phyloP scores from a whole-genome alignment of 805 yeast species.

The Cyberlindnera maritima region DNA sequence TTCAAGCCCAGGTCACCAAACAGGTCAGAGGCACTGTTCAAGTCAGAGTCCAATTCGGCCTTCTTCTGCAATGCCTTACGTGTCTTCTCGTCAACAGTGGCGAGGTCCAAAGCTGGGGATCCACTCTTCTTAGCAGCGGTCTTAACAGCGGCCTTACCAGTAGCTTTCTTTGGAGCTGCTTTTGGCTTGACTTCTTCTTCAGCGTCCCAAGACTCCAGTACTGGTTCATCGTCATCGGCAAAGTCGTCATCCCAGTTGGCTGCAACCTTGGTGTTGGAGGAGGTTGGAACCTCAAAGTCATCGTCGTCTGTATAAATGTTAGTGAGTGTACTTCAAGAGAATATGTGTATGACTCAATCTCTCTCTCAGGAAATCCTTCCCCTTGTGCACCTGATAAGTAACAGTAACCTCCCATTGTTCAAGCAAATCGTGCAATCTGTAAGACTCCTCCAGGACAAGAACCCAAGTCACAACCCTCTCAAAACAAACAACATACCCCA shows the following conservation, averaged over 20 bases:
- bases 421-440: neutral
- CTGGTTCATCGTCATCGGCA: constrained; percentile 70
- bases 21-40: constrained; percentile 89
- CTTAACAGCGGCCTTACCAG: constrained; percentile 17
- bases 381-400: neutral
- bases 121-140: neutral
- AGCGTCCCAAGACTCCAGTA: constrained; percentile 87
- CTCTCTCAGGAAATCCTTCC: too few species aligned
- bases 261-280: constrained; percentile 48
- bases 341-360: neutral
- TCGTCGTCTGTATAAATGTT: constrained; percentile 63
- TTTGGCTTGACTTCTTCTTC: constrained; percentile 57
- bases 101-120: constrained; percentile 47
- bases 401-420: neutral
- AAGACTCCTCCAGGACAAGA: neutral
- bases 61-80: constrained; percentile 69
- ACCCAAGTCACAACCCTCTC: neutral
- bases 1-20: constrained; percentile 69
- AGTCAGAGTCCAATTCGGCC: constrained; percentile 82
- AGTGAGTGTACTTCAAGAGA: neutral
- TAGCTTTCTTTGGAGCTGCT: constrained; percentile 29
- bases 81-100: constrained; percentile 69
- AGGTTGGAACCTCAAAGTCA: constrained; percentile 71
- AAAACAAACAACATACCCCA: constrained; percentile 8
- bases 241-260: constrained; percentile 81